These are phyloP conservation scores for Fusarium udum DNA, from an alignment of 2,329 filamentous ascomycete genomes.

Conservation along the genomic window DNA sequence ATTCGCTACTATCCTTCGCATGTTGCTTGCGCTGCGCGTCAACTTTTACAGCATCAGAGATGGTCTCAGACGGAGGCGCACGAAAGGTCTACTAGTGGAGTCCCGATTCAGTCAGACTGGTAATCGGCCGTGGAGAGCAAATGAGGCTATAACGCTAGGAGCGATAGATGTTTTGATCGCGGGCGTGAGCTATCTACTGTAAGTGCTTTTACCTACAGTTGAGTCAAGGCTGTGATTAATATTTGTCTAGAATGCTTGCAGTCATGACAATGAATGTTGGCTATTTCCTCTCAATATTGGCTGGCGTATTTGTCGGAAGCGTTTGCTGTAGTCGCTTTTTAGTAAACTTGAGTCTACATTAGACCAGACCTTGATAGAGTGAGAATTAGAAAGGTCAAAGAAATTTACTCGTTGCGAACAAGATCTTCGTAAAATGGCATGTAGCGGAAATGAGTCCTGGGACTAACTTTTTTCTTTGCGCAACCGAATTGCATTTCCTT, in stretches of 20 bases:
- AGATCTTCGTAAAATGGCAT: fast-evolving
- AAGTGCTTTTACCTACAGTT: not conserved
- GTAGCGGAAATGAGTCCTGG: fast-evolving
- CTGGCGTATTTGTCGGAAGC: not conserved
- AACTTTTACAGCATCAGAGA: not conserved
- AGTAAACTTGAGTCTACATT: not conserved
- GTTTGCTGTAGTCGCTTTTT: not conserved
- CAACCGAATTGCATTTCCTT: not conserved
- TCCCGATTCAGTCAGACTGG: fast-evolving
- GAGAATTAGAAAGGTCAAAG: not conserved
- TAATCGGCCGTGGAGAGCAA: not conserved
- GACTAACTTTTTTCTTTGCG: not conserved
- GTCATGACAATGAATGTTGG: constrained; percentile 1
- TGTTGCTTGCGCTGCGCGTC: not conserved
- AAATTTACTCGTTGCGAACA: not conserved
- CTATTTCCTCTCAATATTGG: not conserved
- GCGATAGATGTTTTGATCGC: not conserved
- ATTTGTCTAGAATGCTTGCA: not conserved
- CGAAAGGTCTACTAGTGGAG: not conserved
- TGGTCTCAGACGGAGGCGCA: not conserved
- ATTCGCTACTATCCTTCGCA: not conserved
- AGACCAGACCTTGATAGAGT: not conserved
- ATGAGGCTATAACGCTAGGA: not conserved
- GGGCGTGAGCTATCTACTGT: not conserved
- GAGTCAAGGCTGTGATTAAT: no score